Conservation (phyloP, 75 land plant genomes). For the Selaginella moellendorffii region DNA sequence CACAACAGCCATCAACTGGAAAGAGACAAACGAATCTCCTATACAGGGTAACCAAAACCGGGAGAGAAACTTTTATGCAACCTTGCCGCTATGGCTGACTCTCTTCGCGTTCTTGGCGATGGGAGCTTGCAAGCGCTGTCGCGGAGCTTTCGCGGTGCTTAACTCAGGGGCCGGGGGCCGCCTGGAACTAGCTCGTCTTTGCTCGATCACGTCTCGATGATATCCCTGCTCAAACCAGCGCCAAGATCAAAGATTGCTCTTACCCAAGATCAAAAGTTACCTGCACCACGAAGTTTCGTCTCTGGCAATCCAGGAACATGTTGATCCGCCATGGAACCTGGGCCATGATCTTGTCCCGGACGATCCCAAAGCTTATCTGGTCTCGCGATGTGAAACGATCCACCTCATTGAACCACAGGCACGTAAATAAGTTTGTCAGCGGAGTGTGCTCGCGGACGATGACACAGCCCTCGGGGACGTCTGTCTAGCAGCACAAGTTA, state of each 20-base stretch:
- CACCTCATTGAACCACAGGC: constrained; percentile 97
- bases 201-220: constrained; percentile 24
- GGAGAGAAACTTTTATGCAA: not conserved
- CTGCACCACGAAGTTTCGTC: constrained; percentile 94
- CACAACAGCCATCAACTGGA: not conserved
- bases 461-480: constrained; percentile 93
- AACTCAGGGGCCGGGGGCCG: no score
- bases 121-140: no score
- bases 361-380: constrained; percentile 83
- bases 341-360: constrained; percentile 64
- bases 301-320: constrained; percentile 93
- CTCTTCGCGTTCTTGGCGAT: no score
- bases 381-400: constrained; percentile 89
- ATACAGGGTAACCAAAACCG: not conserved
- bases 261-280: no score
- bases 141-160: no score
- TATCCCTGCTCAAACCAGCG: constrained; percentile 19
- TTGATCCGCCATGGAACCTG: constrained; percentile 44
- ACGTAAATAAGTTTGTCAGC: constrained; percentile 75
- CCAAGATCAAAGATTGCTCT: no score
- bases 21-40: constrained; percentile 1
- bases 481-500: no score
- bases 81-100: no score
- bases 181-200: no score
- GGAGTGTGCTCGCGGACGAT: constrained; percentile 85